Conservation (phyloP, 2,329 filamentous ascomycete genomes). For the Immersiporthe knoxdaviesiana region DNA sequence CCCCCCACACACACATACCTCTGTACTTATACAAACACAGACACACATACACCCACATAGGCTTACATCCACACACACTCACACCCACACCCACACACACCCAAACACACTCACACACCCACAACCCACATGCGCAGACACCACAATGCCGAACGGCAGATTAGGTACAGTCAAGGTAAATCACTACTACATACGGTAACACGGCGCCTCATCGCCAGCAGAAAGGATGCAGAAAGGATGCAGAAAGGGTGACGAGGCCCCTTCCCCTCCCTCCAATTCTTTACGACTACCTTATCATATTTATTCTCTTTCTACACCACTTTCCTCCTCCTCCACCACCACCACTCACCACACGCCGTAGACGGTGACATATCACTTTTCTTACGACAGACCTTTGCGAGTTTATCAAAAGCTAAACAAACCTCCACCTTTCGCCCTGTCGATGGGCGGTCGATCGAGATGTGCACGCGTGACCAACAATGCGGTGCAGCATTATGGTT, state of each 20-base stretch:
- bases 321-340: too few species aligned
- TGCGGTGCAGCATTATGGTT: not conserved
- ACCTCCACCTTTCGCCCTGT: not conserved
- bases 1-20: not conserved
- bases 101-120: not conserved
- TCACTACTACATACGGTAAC: not conserved
- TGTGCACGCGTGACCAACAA: not conserved
- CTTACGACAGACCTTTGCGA: not conserved
- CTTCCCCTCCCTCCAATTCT: not conserved
- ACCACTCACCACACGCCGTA: not conserved
- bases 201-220: not conserved
- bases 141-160: not conserved
- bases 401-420: not conserved
- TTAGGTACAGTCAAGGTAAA: not conserved
- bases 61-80: not conserved
- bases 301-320: not conserved
- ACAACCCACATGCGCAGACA: not conserved
- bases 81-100: not conserved
- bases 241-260: not conserved
- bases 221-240: not conserved
- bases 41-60: not conserved
- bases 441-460: not conserved
- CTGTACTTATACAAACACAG: not conserved
- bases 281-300: not conserved
- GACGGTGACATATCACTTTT: not conserved